These are phyloP conservation scores for Penicillium sp. DNA, from an alignment of 2,329 filamentous ascomycete species.

Conservation along the genomic window DNA sequence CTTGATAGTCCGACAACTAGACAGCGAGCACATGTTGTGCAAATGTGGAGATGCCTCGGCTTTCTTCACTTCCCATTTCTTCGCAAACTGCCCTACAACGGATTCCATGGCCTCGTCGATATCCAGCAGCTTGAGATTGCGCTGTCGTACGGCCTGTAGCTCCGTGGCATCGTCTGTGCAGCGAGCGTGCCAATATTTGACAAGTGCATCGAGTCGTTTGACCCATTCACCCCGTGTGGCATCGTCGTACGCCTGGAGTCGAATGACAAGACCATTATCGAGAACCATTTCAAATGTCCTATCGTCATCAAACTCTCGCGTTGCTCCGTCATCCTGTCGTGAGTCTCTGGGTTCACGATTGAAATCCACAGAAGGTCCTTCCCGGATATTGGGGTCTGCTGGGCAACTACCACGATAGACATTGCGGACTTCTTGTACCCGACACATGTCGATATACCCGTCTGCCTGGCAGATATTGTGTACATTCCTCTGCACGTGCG, in stretches of 20 bases:
- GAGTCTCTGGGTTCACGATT: conserved; percentile 49
- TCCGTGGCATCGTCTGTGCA: conserved; percentile 55
- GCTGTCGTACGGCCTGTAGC: conserved; percentile 55
- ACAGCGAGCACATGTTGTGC: conserved; percentile 67
- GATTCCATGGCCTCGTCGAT: conserved; percentile 67
- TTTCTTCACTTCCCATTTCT: conserved; percentile 66
- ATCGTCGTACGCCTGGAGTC: conserved; percentile 58
- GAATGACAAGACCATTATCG: conserved; percentile 60
- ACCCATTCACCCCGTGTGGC: conserved; percentile 62
- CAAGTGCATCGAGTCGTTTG: conserved; percentile 53
- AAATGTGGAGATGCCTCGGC: conserved; percentile 61
- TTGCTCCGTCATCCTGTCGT: conserved; percentile 52
- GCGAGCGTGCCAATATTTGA: conserved; percentile 62
- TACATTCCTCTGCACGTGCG: conserved; percentile 57
- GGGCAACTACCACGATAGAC: conserved; percentile 51
- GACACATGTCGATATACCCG: conserved; percentile 61
- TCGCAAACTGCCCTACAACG: conserved; percentile 62
- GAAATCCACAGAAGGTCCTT: conserved; percentile 56
- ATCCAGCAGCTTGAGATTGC: conserved; percentile 58
- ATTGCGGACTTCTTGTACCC: conserved; percentile 57
- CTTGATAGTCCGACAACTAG: conserved; percentile 59
- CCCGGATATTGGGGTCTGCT: conserved; percentile 52
- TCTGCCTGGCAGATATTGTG: conserved; percentile 60
- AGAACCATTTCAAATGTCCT: conserved; percentile 61
- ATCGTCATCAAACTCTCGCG: conserved; percentile 53